Conservation (phyloP, 441 rosid genomes). For the Lepidium campestre region DNA sequence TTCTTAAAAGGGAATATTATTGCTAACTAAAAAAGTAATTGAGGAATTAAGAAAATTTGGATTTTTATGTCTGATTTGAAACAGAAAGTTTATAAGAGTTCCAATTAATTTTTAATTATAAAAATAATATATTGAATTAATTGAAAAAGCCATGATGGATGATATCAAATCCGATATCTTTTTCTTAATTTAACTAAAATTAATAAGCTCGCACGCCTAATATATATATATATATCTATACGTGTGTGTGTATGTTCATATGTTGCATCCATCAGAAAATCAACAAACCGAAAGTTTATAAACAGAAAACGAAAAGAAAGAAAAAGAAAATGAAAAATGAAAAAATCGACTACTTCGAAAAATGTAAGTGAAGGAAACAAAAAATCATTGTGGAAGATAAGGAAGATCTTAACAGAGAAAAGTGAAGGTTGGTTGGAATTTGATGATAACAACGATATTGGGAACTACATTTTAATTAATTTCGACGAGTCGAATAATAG, state of each 20-base stretch:
- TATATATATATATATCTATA: not conserved
- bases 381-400: slow-evolving; percentile 10
- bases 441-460: slow-evolving; percentile 7
- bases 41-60: not conserved
- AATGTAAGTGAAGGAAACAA: not conserved
- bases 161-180: not conserved
- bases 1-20: not conserved
- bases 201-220: not conserved
- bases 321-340: not conserved
- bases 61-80: not conserved
- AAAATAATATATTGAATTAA: not conserved
- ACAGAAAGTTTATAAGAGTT: not conserved
- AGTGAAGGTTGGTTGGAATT: slow-evolving; percentile 3
- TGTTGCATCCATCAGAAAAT: not conserved
- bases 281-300: not conserved
- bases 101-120: not conserved
- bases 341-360: not conserved
- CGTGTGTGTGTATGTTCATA: not conserved
- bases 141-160: not conserved
- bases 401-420: slow-evolving; percentile 8
- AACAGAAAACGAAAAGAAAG: not conserved
- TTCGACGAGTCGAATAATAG: not conserved
- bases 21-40: not conserved
- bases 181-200: not conserved
- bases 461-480: not conserved